Evolutionary conservation across 371 early-diverging fungal species (phyloP).

Genomic region (Actinomortierella ambigua): DNA sequence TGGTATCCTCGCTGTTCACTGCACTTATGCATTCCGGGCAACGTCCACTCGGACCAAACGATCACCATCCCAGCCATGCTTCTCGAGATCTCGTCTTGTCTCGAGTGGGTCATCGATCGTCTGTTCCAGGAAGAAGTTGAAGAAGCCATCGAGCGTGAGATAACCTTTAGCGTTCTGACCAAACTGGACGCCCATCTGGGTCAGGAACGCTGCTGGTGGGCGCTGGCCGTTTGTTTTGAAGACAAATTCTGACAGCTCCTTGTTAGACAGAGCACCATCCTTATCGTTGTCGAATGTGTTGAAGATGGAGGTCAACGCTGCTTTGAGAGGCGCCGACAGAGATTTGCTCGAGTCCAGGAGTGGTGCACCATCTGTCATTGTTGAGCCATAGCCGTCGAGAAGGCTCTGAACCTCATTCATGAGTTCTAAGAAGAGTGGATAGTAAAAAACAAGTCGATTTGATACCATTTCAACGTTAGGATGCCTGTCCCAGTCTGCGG

Average conservation of each 20-base stretch:
- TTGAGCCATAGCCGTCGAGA: slow-evolving; percentile 49
- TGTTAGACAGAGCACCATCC: slow-evolving; percentile 53
- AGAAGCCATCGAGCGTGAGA: slow-evolving; percentile 59
- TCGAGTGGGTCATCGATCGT: slow-evolving; percentile 65
- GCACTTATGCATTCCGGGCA: slow-evolving; percentile 34
- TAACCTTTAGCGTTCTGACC: slow-evolving; percentile 57
- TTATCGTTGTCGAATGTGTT: slow-evolving; percentile 57
- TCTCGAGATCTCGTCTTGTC: slow-evolving; percentile 59
- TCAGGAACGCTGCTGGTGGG: slow-evolving; percentile 57
- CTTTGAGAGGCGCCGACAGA: slow-evolving; percentile 50
- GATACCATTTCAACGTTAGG: no score
- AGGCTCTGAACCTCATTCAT: slow-evolving; percentile 53
- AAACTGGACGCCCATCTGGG: slow-evolving; percentile 62
- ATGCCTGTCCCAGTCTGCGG: neutral
- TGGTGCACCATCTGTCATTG: slow-evolving; percentile 49
- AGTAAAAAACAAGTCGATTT: neutral
- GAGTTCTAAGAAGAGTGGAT: slow-evolving; percentile 42
- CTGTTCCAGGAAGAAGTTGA: slow-evolving; percentile 67
- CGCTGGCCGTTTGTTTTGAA: slow-evolving; percentile 63
- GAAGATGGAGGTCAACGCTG: slow-evolving; percentile 56
- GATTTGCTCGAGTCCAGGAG: slow-evolving; percentile 49
- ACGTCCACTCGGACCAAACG: slow-evolving; percentile 41
- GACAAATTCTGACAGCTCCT: slow-evolving; percentile 59
- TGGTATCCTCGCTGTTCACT: no score
- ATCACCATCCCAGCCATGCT: slow-evolving; percentile 61